Evolutionary conservation across 768 basidiomycete species (phyloP), one percentile per base, ranked within the genome.

Genomic region (Amanita thiersii): DNA sequence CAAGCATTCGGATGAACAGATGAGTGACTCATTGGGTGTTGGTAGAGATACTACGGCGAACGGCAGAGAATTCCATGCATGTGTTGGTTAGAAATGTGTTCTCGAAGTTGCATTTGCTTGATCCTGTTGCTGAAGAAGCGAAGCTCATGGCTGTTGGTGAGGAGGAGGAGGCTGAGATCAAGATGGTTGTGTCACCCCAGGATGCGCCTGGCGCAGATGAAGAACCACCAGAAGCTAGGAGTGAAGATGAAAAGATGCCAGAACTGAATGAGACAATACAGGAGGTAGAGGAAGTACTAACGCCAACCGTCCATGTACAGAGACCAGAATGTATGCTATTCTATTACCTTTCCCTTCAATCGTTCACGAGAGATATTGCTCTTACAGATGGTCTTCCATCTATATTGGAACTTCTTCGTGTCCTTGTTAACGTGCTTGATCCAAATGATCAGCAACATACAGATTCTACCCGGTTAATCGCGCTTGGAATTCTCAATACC

Each of bases 361-460:
- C n/a, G n/a, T n/a, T n/a, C n/a, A n/a, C n/a, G n/a, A n/a, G 29
- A 17, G 12, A 37, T 36, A 35, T 28, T n/a, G 19, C 23, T 9
- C 39, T 49, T 44, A 56, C 63, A 74, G 94, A 89, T 60, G 94
- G 94, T 9, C 75, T 97, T 24, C 89, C 92, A 2, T 92, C 96
- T 9, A 81, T 96, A 30, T 65, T 91, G 12, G 94, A 97, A 57
- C 79, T 99, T 4, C 69, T 98, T 25, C 83, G 93, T 2, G 96
- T 98, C 24, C 76, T 99, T 42, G 81, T 97, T 55, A 91, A 94
- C 52, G 87, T 99, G 29, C 71, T 99, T 37, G 91, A 98, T 59
- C 96, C 96, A 14, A 86, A 77, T 50, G 91, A 94, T 56, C 86
- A 89, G 50, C 79, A 91, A 40, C 94, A 98, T 57, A 97, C 96